phyloP scores from a whole-genome alignment of 2,329 filamentous ascomycete genomes.

The Paramyrothecium roridum region DNA sequence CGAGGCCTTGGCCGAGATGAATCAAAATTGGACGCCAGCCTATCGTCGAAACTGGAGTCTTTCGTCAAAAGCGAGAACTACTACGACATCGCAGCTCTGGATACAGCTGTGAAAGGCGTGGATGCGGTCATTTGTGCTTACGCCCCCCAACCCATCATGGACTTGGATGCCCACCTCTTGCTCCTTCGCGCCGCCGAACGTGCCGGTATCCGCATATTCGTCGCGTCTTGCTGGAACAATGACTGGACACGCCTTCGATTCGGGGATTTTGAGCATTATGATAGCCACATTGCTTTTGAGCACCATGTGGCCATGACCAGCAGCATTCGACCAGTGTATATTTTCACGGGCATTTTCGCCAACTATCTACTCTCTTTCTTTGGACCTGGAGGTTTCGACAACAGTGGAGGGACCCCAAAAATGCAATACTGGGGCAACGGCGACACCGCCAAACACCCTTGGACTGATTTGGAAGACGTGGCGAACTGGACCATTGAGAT shows the following conservation, averaged over 20 bases:
- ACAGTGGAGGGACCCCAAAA: too few relatives aligned
- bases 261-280: constrained; percentile 27
- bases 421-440: too few relatives aligned
- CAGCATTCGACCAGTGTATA: constrained; percentile 23
- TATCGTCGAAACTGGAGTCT: constrained; percentile 17
- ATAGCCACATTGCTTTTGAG: constrained; percentile 27
- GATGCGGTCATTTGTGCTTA: constrained; percentile 32
- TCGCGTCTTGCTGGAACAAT: constrained; percentile 25
- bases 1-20: constrained; percentile 28
- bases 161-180: constrained; percentile 29
- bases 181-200: constrained; percentile 32
- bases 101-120: constrained; percentile 25
- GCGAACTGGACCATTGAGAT: too few relatives aligned
- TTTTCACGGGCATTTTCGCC: constrained; percentile 18
- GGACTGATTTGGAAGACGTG: too few relatives aligned
- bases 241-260: constrained; percentile 25
- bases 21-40: constrained; percentile 17
- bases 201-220: constrained; percentile 25
- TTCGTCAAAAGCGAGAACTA: constrained; percentile 16
- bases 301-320: constrained; percentile 21
- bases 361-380: too few relatives aligned
- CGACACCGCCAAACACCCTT: too few relatives aligned
- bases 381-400: too few relatives aligned
- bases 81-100: constrained; percentile 26
- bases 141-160: constrained; percentile 10